Evolutionary conservation across 495 filamentous ascomycete genomes (phyloP).

Genomic region (Aspergillus hancockii): DNA sequence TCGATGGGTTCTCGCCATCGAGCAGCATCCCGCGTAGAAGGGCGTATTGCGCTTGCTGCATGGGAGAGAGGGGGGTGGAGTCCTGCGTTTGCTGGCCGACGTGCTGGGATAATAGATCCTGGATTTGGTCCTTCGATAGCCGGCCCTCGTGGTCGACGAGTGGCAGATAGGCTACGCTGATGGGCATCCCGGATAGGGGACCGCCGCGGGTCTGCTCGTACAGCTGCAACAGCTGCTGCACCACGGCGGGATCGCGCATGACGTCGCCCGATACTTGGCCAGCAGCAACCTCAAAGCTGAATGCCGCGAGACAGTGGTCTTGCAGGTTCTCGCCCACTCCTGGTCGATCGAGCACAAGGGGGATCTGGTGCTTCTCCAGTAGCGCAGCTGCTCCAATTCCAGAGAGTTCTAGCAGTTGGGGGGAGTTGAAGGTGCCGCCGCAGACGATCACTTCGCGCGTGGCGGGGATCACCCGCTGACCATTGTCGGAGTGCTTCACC

Average conservation of each 20-base stretch:
- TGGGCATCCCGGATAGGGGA: slow-evolving; percentile 40
- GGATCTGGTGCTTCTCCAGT: slow-evolving; percentile 32
- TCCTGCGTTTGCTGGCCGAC: slow-evolving; percentile 15
- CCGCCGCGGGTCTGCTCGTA: slow-evolving; percentile 33
- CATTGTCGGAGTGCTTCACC: slow-evolving; percentile 27
- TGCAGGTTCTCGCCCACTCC: slow-evolving; percentile 49
- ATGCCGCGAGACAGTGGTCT: slow-evolving; percentile 32
- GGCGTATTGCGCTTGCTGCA: slow-evolving; percentile 20
- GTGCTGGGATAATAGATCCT: slow-evolving; percentile 26
- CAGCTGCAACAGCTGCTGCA: slow-evolving; percentile 35
- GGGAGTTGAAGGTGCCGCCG: slow-evolving; percentile 55
- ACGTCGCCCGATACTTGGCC: slow-evolving; percentile 42
- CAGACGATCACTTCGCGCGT: slow-evolving; percentile 56
- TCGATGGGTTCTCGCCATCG: slow-evolving; percentile 21
- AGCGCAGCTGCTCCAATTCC: slow-evolving; percentile 48
- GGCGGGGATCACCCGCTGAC: slow-evolving; percentile 39
- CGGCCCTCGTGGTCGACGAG: slow-evolving; percentile 37
- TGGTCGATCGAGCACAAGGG: slow-evolving; percentile 35
- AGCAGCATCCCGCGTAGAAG: slow-evolving; percentile 36
- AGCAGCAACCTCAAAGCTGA: slow-evolving; percentile 43
- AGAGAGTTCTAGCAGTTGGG: slow-evolving; percentile 58
- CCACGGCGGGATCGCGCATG: slow-evolving; percentile 38
- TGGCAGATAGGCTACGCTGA: slow-evolving; percentile 44
- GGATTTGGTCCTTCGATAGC: slow-evolving; percentile 24
- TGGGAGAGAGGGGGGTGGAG: slow-evolving; percentile 7